Conservation (phyloP, 2,329 filamentous ascomycete species). For the Ceratocystis variospora region DNA sequence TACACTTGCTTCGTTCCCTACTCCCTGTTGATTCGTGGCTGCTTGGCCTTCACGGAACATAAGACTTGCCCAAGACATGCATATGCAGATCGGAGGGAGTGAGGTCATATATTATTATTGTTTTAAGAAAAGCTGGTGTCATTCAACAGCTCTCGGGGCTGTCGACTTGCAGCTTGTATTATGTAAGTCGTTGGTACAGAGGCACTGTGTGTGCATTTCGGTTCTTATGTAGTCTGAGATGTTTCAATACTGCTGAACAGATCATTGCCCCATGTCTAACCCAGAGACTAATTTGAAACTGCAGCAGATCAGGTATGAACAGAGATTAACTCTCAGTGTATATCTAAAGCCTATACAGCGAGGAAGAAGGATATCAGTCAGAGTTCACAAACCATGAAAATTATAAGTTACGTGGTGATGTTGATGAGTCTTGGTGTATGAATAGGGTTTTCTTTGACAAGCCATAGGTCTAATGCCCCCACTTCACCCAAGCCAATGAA, state of each 20-base stretch:
- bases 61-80: not conserved
- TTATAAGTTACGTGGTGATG: conserved; percentile 1
- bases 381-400: not conserved
- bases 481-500: conserved; percentile 2
- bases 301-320: not conserved
- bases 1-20: not conserved
- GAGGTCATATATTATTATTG: not conserved
- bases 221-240: not conserved
- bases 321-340: not conserved
- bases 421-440: not conserved
- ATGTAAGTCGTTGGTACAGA: not conserved
- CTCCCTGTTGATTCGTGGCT: not conserved
- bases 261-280: not conserved
- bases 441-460: conserved; percentile 1
- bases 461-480: conserved; percentile 6
- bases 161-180: not conserved
- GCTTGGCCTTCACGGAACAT: no score
- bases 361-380: conserved; percentile 11
- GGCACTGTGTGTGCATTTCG: not conserved
- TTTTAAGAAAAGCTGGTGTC: not conserved
- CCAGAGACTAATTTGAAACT: not conserved
- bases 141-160: not conserved
- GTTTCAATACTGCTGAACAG: not conserved
- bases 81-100: not conserved
- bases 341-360: conserved; percentile 12